Base-by-base conservation (phyloP, 345 rosid genomes). In the Camelina sativa region DNA sequence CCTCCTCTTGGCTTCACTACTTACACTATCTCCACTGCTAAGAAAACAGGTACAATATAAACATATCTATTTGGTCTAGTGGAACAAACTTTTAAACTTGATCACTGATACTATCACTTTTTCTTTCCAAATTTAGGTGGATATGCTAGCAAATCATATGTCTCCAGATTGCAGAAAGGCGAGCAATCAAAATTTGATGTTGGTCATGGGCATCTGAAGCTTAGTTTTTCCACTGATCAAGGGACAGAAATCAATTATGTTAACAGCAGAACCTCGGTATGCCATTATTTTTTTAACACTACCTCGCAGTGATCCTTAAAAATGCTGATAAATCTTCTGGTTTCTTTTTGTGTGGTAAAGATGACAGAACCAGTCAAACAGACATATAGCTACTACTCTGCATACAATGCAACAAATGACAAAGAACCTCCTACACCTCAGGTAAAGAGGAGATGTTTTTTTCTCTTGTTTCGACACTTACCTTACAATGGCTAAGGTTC, bases 1-100 rank as follows among this genome's bases (percentile, higher is more conserved):
- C 97, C 97, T 76, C 92, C 99, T 58, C 90, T 95, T 65, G 99
- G 97, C 69, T 95, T 89, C 88, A 88, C 80, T 80, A 90, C 96
- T 54, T 95, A 92, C 80, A 75, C 82, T 50, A 79, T 95, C 78
- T 88, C 93, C 51, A 76, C 72, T 74, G 81, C 90, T 74, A 81
- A 82, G 82, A 80, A 43, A 54, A 25, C 86, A 90, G 97, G 97
- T 92, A 81, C 40, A 70, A 17, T 72, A 13, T 38, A 47, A 68
- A 64, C 65, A 15, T 74, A 44, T 32, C 71, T 50, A 51, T 65
- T 35, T 81, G 35, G 54, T 74, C 41, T 57, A 62, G 23, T 53
- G 37, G 71, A 47, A 47, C 59, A 81, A 44, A 58, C 32, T 59
- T 43, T 67, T 81, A 69, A 11, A 15, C 57, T 53, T 65, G 41